Conservation (phyloP, 202 grass and related monocot genomes). For the Musa balbisiana region DNA sequence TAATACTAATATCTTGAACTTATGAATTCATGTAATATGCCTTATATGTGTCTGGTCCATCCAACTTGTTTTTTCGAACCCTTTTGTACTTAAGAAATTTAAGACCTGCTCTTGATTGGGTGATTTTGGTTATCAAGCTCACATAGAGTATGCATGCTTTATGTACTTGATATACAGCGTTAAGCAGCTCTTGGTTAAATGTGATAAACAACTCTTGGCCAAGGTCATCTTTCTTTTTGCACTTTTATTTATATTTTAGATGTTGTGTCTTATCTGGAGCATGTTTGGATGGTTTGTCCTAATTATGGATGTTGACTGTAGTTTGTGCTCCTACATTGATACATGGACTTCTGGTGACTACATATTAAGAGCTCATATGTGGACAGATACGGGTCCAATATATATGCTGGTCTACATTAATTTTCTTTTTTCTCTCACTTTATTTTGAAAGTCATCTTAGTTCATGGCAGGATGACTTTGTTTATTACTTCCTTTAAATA, state of each 20-base stretch:
- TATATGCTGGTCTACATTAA: neutral
- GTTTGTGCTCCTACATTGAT: slow-evolving; percentile 22
- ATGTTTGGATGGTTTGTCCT: slow-evolving; percentile 16
- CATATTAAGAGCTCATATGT: slow-evolving; percentile 17
- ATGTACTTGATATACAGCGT: neutral
- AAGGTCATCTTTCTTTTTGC: neutral
- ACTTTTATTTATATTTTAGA: neutral
- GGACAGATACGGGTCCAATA: slow-evolving; percentile 28
- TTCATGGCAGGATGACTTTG: neutral
- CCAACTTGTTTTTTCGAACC: too few species aligned
- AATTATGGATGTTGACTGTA: slow-evolving; percentile 24
- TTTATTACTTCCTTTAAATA: neutral
- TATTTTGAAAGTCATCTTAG: neutral
- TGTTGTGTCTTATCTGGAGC: neutral
- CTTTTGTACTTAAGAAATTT: neutral
- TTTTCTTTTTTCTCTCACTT: neutral
- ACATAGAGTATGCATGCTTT: neutral
- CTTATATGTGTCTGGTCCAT: neutral
- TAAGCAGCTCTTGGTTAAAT: neutral
- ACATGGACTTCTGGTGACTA: slow-evolving; percentile 23
- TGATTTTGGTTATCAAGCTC: neutral
- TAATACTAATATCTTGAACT: neutral
- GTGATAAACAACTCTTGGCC: neutral
- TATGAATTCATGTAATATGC: neutral
- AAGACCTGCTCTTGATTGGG: neutral